A percentile compares a stretch with the other conserved stretches of the same genome.
phyloP scores from a whole-genome alignment of 768 basidiomycete genomes.

The Kondoa malvinella region DNA sequence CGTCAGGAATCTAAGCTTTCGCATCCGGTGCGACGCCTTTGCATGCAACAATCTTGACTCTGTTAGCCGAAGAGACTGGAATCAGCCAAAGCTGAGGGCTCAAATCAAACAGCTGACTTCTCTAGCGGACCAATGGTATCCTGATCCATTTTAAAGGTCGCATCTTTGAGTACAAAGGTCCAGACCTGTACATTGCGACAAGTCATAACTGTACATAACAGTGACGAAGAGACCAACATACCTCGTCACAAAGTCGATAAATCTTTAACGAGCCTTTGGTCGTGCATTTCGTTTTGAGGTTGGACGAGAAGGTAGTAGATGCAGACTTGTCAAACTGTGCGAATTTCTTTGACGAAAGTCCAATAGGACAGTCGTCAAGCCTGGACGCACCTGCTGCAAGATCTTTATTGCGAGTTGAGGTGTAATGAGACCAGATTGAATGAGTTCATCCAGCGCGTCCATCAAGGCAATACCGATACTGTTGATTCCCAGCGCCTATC shows the following conservation, averaged over 20 bases:
- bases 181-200: conserved; percentile 43
- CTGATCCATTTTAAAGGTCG: conserved; percentile 82
- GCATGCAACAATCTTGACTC: conserved; percentile 6
- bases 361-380: not conserved
- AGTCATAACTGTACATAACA: not conserved
- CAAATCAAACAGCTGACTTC: conserved; percentile 30
- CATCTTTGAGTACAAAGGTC: conserved; percentile 93
- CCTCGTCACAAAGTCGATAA: conserved; percentile 76
- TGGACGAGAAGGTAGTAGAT: conserved; percentile 77
- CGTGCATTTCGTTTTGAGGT: conserved; percentile 85
- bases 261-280: conserved; percentile 89
- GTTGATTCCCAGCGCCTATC: too few relatives aligned
- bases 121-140: conserved; percentile 55
- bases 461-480: conserved; percentile 96
- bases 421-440: conserved; percentile 87
- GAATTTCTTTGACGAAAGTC: not conserved
- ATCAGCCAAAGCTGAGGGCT: not conserved
- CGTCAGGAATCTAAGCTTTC: not conserved
- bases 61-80: not conserved
- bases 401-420: conserved; percentile 98
- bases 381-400: conserved; percentile 60
- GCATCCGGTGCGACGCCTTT: not conserved
- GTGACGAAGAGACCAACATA: not conserved
- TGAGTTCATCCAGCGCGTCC: conserved; percentile 94
- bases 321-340: conserved; percentile 85